These are phyloP conservation scores for Cercospora sesami DNA, from an alignment of 2,329 filamentous ascomycete genomes.

Conservation along the genomic window DNA sequence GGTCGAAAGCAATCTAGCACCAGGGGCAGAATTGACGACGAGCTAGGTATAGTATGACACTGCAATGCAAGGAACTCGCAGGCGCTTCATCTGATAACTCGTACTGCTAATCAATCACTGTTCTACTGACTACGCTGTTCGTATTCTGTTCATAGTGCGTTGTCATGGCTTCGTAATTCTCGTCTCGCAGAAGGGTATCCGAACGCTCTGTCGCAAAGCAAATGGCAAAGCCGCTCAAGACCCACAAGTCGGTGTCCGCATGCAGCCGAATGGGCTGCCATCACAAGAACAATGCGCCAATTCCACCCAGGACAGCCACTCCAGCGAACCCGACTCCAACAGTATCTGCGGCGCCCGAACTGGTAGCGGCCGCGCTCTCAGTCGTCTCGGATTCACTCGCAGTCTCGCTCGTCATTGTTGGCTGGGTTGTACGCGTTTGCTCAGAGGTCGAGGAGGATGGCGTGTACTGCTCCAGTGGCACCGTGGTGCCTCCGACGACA, in stretches of 20 bases:
- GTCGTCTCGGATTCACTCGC: not conserved
- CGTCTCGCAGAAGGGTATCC: constrained; percentile 21
- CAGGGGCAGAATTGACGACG: constrained; percentile 22
- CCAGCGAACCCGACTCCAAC: constrained; percentile 7
- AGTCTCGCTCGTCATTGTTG: not conserved
- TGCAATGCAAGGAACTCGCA: constrained; percentile 5
- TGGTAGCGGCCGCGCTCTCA: constrained; percentile 6
- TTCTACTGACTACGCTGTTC: not conserved
- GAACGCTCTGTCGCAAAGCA: constrained; percentile 9
- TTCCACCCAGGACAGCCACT: constrained; percentile 21
- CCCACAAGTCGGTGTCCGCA: not conserved
- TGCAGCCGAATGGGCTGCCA: not conserved
- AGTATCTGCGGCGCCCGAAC: constrained; percentile 11
- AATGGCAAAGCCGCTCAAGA: not conserved
- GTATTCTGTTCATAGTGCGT: not conserved
- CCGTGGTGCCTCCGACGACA: constrained; percentile 8
- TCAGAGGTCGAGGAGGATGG: constrained; percentile 5
- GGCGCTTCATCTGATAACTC: not conserved
- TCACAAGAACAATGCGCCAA: constrained; percentile 23
- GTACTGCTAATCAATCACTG: not conserved
- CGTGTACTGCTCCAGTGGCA: constrained; percentile 14
- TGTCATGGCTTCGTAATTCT: constrained; percentile 15
- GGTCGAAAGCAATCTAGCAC: constrained; percentile 12
- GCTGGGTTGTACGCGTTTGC: constrained; percentile 2
- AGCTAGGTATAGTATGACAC: constrained; percentile 17